phyloP scores from a whole-genome alignment of 108 stramenopile species.

The Fistulifera pelliculosa region DNA sequence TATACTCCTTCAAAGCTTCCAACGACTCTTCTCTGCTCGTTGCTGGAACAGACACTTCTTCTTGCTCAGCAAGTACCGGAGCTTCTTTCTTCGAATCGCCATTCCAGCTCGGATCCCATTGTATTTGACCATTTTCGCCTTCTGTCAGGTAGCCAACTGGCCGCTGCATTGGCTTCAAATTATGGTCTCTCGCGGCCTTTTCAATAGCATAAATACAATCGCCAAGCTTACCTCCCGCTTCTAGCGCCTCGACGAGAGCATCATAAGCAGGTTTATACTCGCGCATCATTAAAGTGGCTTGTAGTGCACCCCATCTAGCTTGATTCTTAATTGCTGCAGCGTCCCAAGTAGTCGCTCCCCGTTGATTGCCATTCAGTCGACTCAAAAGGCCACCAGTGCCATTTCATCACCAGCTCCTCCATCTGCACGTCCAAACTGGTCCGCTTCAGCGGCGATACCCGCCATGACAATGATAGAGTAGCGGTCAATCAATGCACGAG shows the following conservation, averaged over 20 bases:
- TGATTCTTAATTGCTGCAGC: constrained; percentile 65
- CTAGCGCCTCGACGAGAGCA: constrained; percentile 74
- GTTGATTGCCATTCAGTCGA: constrained; percentile 27
- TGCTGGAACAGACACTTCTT: constrained; percentile 5
- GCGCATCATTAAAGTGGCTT: constrained; percentile 64
- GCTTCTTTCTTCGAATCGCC: neutral
- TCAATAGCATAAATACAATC: constrained; percentile 83
- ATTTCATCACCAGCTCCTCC: constrained; percentile 91
- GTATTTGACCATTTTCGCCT: neutral
- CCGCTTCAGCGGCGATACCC: constrained; percentile 91
- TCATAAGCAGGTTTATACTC: constrained; percentile 78
- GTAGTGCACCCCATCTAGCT: constrained; percentile 80
- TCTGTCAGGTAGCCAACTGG: constrained; percentile 63
- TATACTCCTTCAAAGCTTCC: constrained; percentile 8
- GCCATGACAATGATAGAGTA: constrained; percentile 89
- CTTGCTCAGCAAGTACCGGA: neutral
- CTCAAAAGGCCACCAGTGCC: constrained; percentile 69
- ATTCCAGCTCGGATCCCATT: neutral
- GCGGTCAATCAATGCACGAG: constrained; percentile 77
- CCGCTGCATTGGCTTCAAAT: constrained; percentile 33
- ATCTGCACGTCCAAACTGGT: constrained; percentile 71
- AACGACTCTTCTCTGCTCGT: neutral
- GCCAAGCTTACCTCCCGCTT: constrained; percentile 63
- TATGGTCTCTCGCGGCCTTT: constrained; percentile 49
- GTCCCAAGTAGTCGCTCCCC: constrained; percentile 25